Conservation (phyloP, 345 rosid species). For the Orychophragmus violaceus region DNA sequence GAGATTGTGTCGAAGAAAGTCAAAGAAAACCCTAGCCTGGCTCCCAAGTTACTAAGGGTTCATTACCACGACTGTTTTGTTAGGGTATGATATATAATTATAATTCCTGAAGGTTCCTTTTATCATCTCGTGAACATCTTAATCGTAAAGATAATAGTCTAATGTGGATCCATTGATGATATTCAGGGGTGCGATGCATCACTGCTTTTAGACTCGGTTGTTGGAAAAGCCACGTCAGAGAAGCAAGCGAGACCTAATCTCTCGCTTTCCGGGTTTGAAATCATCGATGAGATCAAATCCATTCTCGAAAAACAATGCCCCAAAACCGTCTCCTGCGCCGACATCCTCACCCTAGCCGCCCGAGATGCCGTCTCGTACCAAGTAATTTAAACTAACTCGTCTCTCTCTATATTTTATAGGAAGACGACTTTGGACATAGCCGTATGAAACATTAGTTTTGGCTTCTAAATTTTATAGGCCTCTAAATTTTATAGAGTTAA, state of each 20-base stretch:
- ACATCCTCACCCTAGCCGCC: slow-evolving; percentile 51
- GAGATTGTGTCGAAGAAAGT: slow-evolving; percentile 28
- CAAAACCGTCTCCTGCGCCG: slow-evolving; percentile 50
- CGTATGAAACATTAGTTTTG: no score
- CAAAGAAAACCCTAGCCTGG: slow-evolving; percentile 31
- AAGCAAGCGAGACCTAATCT: slow-evolving; percentile 53
- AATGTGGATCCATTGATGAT: background rate
- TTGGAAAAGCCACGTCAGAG: slow-evolving; percentile 31
- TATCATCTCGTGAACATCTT: background rate
- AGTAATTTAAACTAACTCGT: slow-evolving; percentile 25
- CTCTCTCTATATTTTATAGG: background rate
- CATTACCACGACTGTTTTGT: slow-evolving; percentile 71
- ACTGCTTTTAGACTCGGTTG: slow-evolving; percentile 35
- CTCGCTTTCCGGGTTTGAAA: slow-evolving; percentile 42
- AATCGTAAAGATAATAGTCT: background rate
- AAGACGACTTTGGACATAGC: no score
- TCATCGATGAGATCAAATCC: slow-evolving; percentile 54
- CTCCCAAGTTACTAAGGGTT: slow-evolving; percentile 44
- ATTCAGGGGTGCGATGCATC: slow-evolving; percentile 66
- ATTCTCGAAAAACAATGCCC: slow-evolving; percentile 46
- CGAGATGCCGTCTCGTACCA: slow-evolving; percentile 52
- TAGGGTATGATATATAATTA: slow-evolving; percentile 35
- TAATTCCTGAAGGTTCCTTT: background rate
- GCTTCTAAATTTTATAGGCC: no score
- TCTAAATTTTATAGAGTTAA: no score